Evolutionary conservation across 805 yeast species (phyloP), one percentile per base, ranked within the genome.

Genomic region (Hanseniaspora occidentalis): DNA sequence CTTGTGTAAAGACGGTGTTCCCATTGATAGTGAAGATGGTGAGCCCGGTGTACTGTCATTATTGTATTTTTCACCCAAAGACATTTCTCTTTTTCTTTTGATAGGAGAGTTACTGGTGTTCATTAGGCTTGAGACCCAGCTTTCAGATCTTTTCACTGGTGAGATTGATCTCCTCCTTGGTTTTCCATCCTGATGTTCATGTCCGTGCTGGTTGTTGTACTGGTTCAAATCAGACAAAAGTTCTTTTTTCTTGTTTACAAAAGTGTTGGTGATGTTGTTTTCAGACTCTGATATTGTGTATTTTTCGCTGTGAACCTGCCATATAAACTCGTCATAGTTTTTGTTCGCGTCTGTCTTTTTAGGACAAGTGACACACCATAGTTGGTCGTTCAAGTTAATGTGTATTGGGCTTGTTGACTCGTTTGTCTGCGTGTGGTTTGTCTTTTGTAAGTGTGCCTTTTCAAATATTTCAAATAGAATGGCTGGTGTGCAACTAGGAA

Each of bases 281-380:
- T 8, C 9, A 13, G n/a, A 13, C 16, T 34, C 25, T 34, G 8
- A 8, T 8, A 18, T 13, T 4, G 18, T 13, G 14, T 40, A 10
- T 18, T 21, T 35, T 16, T 40, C 20, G 20, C 35, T 20, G 33
- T n/a, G 16, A 5, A 29, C 33, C 18, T 29, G 33, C 33, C 33
- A 29, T 5, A 29, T 29, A 16, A n/a, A 16, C 16, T 29, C 18
- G 17, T 29, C 33, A 29, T 29, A 29, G 18, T n/a, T 8, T 10
- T 7, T 29, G 8, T 8, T 29, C 18, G 18, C 8, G 33, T 16
- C 33, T n/a, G 33, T 29, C 17, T 29, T 33, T 19, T 18, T 49
- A 6, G 61, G 60, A 41, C 60, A 56, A 24, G 50, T 45, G n/a
- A 58, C 46, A 42, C 61, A 56, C 63, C 63, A 58, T 34, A 50